Evolutionary conservation across 768 basidiomycete species (phyloP).

Genomic region (Phlebiopsis flavidoalba): DNA sequence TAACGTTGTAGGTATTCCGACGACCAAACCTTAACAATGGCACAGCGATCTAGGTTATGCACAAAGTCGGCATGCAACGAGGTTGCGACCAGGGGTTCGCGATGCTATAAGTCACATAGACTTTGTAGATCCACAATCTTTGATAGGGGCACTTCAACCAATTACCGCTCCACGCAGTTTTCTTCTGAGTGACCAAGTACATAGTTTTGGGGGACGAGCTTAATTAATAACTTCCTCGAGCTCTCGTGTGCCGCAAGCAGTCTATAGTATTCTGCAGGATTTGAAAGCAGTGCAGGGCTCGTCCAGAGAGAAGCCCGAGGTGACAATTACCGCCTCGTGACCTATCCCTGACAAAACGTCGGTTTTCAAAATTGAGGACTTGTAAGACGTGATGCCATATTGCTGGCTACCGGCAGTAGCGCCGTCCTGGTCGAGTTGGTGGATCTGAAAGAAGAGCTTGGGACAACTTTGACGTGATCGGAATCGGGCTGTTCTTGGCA

Average conservation of each 20-base stretch:
- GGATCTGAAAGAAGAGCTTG: conserved; percentile 58
- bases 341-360: not conserved
- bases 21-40: not conserved
- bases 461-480: conserved; percentile 58
- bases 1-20: not conserved
- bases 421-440: conserved; percentile 50
- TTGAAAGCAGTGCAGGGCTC: not conserved
- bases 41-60: not conserved
- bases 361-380: no score
- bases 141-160: not conserved
- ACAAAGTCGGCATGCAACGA: not conserved
- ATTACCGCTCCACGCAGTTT: not conserved
- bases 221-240: not conserved
- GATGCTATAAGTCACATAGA: not conserved
- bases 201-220: not conserved
- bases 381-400: not conserved
- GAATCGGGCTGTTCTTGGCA: conserved; percentile 63
- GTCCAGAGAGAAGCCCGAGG: not conserved
- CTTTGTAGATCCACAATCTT: not conserved
- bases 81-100: not conserved
- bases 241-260: not conserved
- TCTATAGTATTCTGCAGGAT: not conserved
- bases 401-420: conserved; percentile 25
- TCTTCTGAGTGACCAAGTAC: not conserved
- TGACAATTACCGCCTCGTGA: not conserved